phyloP scores from a whole-genome alignment of 495 filamentous ascomycete genomes.

The Filosporella fistucella region DNA sequence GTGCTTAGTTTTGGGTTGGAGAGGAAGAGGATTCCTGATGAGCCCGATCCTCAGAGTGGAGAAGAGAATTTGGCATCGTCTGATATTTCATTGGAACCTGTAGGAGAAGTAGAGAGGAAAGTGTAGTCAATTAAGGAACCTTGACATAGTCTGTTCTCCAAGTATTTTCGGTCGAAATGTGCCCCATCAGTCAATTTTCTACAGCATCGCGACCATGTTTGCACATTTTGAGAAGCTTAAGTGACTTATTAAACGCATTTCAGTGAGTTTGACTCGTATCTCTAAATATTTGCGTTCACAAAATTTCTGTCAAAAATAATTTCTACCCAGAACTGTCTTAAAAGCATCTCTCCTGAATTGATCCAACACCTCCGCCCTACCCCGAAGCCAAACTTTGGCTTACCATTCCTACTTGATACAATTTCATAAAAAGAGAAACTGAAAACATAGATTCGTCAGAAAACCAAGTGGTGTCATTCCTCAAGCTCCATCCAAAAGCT shows the following conservation, averaged over 20 bases:
- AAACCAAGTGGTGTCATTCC: neutral
- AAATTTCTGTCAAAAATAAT: no score
- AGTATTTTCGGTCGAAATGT: neutral
- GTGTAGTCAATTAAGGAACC: neutral
- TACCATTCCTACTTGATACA: neutral
- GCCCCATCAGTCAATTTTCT: neutral
- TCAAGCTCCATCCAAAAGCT: neutral
- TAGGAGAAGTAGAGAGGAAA: neutral
- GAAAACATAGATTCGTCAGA: neutral
- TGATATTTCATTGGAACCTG: neutral
- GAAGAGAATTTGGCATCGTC: neutral
- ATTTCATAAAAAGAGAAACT: neutral
- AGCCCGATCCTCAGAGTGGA: neutral
- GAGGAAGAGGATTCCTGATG: neutral
- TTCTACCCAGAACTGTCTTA: no score
- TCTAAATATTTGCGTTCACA: no score
- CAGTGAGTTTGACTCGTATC: neutral
- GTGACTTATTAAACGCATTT: neutral
- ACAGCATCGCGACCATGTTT: neutral
- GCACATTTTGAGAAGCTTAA: neutral
- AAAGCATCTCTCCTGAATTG: neutral
- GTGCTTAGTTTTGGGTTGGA: conserved; percentile 2
- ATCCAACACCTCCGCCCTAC: neutral
- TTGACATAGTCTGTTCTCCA: neutral
- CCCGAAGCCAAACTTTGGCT: neutral